A percentile compares a stretch with the other conserved stretches of the same genome.
These are phyloP conservation scores for Pleurotus cornucopiae DNA, from an alignment of 768 basidiomycete genomes.

Conservation along the genomic window DNA sequence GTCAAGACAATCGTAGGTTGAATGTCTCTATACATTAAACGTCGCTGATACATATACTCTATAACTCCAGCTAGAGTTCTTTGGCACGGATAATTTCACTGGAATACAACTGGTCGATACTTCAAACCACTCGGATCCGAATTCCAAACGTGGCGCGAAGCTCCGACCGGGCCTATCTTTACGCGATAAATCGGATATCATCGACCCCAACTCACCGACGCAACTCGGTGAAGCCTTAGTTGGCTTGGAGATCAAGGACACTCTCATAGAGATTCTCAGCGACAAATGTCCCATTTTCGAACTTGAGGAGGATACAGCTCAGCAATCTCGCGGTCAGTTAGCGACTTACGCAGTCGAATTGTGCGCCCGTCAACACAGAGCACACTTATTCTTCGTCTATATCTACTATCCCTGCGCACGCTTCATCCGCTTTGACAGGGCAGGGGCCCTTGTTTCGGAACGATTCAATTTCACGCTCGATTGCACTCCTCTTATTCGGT, in stretches of 20 bases:
- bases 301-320: not conserved
- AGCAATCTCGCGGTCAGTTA: slow-evolving; percentile 17
- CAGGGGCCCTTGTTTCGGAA: slow-evolving; percentile 21
- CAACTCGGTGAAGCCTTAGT: not conserved
- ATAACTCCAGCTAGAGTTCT: too few species aligned
- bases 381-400: slow-evolving; percentile 24
- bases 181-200: not conserved
- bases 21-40: too few species aligned
- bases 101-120: not conserved
- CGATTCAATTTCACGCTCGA: slow-evolving; percentile 19
- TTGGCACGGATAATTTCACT: too few species aligned
- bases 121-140: not conserved
- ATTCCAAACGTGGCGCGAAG: not conserved
- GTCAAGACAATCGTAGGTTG: too few species aligned
- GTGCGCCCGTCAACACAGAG: slow-evolving; percentile 22
- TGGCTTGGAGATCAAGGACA: not conserved
- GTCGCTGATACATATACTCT: too few species aligned
- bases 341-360: slow-evolving; percentile 18
- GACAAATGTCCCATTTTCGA: not conserved
- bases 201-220: not conserved
- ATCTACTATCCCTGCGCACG: slow-evolving; percentile 20
- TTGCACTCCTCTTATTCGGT: slow-evolving; percentile 14
- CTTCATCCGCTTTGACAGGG: slow-evolving; percentile 30
- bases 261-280: not conserved
- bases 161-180: not conserved